These are phyloP conservation scores for Fusarium sp. DNA, from an alignment of 2,329 filamentous ascomycete genomes.

Conservation along the genomic window DNA sequence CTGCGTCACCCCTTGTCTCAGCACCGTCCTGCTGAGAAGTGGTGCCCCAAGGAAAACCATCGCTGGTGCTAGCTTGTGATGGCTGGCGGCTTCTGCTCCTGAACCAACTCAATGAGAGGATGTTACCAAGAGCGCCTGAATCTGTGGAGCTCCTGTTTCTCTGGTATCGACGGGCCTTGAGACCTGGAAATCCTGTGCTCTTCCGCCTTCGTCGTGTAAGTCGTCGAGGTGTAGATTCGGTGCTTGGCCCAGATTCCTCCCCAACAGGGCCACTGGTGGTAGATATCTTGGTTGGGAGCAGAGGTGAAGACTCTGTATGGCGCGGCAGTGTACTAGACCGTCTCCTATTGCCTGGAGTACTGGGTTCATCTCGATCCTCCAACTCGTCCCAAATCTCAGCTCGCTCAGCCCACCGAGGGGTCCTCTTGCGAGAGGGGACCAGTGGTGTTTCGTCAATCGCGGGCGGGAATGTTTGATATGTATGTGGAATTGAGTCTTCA, in stretches of 20 bases:
- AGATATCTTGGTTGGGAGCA: constrained; percentile 50
- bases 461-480: constrained; percentile 60
- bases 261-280: constrained; percentile 42
- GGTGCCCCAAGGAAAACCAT: constrained; percentile 22
- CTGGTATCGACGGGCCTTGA: constrained; percentile 61
- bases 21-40: constrained; percentile 34
- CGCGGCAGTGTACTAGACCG: constrained; percentile 62
- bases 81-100: constrained; percentile 35
- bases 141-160: constrained; percentile 53
- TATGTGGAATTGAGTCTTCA: constrained; percentile 50
- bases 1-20: constrained; percentile 40
- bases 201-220: constrained; percentile 60
- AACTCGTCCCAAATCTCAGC: constrained; percentile 90
- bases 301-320: constrained; percentile 52
- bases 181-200: constrained; percentile 70
- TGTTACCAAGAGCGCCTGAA: constrained; percentile 61
- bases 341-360: constrained; percentile 52
- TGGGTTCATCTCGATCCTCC: constrained; percentile 72
- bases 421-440: constrained; percentile 57
- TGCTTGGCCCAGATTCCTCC: constrained; percentile 45
- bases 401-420: constrained; percentile 70
- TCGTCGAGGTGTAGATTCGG: constrained; percentile 45
- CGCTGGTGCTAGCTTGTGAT: constrained; percentile 37
- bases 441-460: constrained; percentile 51
- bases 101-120: constrained; percentile 69